phyloP scores from a whole-genome alignment of 2,329 filamentous ascomycete species.

The Cercospora sesami region DNA sequence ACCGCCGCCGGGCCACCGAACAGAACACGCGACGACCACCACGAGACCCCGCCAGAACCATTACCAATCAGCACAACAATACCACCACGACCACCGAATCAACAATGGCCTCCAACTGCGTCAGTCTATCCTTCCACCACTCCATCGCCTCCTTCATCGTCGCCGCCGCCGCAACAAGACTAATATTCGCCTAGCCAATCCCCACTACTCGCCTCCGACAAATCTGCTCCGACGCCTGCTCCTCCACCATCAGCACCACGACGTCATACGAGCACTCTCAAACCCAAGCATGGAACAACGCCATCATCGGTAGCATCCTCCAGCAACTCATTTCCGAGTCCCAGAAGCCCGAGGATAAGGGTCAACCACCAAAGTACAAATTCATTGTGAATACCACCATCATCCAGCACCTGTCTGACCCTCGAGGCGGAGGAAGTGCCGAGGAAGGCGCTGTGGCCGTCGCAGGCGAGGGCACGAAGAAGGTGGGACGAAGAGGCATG shows the following conservation, averaged over 20 bases:
- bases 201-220: slow-evolving; percentile 75
- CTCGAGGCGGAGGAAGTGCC: slow-evolving; percentile 58
- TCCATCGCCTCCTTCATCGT: slow-evolving; percentile 5
- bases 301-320: slow-evolving; percentile 83
- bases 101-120: slow-evolving; percentile 23
- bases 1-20: background rate
- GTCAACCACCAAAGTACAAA: slow-evolving; percentile 70
- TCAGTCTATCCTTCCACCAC: slow-evolving; percentile 15
- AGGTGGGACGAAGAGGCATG: slow-evolving; percentile 82
- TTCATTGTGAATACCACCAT: slow-evolving; percentile 98
- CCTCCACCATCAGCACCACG: slow-evolving; percentile 69
- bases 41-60: background rate
- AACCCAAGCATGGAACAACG: slow-evolving; percentile 84
- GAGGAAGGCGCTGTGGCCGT: slow-evolving; percentile 16
- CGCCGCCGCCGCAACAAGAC: background rate
- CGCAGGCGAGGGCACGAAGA: slow-evolving; percentile 63
- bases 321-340: slow-evolving; percentile 71
- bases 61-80: background rate
- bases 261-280: slow-evolving; percentile 84
- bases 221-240: slow-evolving; percentile 84
- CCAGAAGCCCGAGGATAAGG: slow-evolving; percentile 29
- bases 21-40: slow-evolving; percentile 2
- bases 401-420: slow-evolving; percentile 83
- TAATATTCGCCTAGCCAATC: slow-evolving; percentile 64
- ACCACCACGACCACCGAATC: background rate